Conservation (phyloP, 2,329 filamentous ascomycete species). For the Annulohypoxylon truncatum region DNA sequence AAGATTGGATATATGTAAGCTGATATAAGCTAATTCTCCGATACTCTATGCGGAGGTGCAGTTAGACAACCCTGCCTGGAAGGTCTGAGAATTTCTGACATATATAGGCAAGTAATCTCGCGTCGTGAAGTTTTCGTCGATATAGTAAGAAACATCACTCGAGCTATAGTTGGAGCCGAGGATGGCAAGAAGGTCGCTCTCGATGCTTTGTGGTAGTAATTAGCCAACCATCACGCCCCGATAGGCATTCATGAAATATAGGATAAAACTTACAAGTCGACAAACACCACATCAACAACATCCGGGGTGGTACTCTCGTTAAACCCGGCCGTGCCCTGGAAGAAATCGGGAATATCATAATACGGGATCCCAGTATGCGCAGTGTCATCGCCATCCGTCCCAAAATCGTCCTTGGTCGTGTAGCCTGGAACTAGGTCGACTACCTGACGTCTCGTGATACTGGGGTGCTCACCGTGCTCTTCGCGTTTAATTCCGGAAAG, state of each 20-base stretch:
- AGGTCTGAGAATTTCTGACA: conserved; percentile 50
- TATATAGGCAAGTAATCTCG: conserved; percentile 56
- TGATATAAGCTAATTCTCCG: not conserved
- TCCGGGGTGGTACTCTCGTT: conserved; percentile 57
- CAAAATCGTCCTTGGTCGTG: conserved; percentile 67
- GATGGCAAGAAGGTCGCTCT: conserved; percentile 52
- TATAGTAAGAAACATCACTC: conserved; percentile 54
- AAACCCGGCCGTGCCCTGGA: conserved; percentile 62
- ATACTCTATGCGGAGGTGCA: conserved; percentile 46
- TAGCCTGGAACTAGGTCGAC: conserved; percentile 61
- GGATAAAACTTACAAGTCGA: conserved; percentile 59
- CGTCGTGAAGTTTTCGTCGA: conserved; percentile 55
- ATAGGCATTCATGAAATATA: not conserved
- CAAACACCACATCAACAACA: conserved; percentile 64
- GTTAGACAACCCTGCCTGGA: conserved; percentile 52
- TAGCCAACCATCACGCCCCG: not conserved
- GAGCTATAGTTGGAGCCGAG: conserved; percentile 53
- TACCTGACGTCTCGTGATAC: conserved; percentile 62
- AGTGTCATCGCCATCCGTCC: conserved; percentile 67
- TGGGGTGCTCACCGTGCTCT: conserved; percentile 42
- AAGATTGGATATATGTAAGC: not conserved
- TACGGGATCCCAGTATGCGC: conserved; percentile 60
- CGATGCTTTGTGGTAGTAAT: conserved; percentile 48
- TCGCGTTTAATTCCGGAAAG: conserved; percentile 25
- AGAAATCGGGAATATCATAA: conserved; percentile 62